Evolutionary conservation across 352 stramenopile genomes (phyloP), one percentile per base, ranked within the genome.

Genomic region (Halophytophthora polymorphica): DNA sequence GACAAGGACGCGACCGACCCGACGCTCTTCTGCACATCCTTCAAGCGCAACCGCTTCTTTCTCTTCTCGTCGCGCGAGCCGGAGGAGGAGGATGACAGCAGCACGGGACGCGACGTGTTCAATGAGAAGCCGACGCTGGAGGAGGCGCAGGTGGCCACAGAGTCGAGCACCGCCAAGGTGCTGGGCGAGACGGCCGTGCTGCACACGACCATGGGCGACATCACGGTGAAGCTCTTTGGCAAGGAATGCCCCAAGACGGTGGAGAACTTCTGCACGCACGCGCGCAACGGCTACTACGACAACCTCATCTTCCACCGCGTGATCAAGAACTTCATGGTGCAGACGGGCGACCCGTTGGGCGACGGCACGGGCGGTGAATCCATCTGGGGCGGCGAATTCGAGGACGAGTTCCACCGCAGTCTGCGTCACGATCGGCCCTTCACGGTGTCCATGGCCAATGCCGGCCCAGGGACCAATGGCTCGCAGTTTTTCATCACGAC

Each of bases 271-370:
- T 96, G 86, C 56, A 97, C 90, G 7, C 96, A 99, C 58, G 86
- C 93, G 6, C 82, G 89, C 55, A 96, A 95, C 29, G 96, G 96
- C 3, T 99, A 99, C 78, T 99, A 99, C 64, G 96, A 99, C 72
- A 97, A 98, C 60, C 71, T 99, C 10, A 92, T 99, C 48, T 99
- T 99, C 68, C 97, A 99, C 73, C 94, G 97, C 46, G 93, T 99
- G 50, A 99, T 99, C 69, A 98, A 98, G 67, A 96, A 95, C 44
- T 99, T 99, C 61, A 99, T 99, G 96, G 74, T 99, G 35, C 96
- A 99, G 79, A 91, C 78, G 1, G 90, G 90, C 2, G 96, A 99
- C 61, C 96, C 96, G 12, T 64, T 98, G 14, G 97, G 97, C 25
- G 96, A 99, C 69, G 97, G 97, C 36, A 99, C 96, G 1, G 97